Percentiles rank a stretch among this genome's conserved stretches.
Evolutionary conservation across 176 grass and related monocot genomes (phyloP).

Genomic region (Bromus sterilis): DNA sequence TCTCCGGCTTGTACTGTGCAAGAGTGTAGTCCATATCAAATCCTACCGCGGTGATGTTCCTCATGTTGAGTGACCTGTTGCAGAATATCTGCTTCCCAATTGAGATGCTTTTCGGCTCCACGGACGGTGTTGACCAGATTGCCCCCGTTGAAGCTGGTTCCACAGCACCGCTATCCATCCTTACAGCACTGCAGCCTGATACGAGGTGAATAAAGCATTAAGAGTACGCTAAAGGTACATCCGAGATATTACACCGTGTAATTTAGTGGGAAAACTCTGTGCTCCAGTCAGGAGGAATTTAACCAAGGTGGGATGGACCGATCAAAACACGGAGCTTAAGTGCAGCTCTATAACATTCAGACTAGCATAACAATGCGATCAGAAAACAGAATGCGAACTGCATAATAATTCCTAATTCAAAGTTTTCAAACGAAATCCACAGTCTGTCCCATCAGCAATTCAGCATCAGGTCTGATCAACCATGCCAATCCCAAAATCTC

Average conservation of each 20-base stretch:
- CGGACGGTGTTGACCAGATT: constrained; percentile 57
- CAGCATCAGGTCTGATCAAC: neutral
- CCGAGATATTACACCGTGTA: neutral
- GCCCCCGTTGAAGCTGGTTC: constrained; percentile 33
- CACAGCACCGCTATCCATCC: constrained; percentile 38
- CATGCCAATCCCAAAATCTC: neutral
- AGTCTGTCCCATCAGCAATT: neutral
- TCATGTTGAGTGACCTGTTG: constrained; percentile 97
- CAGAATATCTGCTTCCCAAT: constrained; percentile 93
- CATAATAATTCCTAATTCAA: neutral
- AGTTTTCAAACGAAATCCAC: neutral
- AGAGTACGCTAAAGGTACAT: neutral
- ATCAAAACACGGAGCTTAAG: neutral
- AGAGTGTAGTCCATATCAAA: constrained; percentile 99
- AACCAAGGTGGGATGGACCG: neutral
- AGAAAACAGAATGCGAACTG: neutral
- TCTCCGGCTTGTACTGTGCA: constrained; percentile 90
- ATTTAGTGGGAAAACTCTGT: neutral
- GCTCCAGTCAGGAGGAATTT: neutral
- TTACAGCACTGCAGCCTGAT: constrained; percentile 46
- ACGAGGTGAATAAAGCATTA: constrained; percentile 5
- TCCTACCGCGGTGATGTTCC: constrained; percentile 88
- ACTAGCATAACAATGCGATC: neutral
- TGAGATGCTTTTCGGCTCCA: constrained; percentile 47
- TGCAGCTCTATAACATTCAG: neutral